Evolutionary conservation across 2,329 filamentous ascomycete species (phyloP), one percentile per base, ranked within the genome.

Genomic region (Xylaria sp.): DNA sequence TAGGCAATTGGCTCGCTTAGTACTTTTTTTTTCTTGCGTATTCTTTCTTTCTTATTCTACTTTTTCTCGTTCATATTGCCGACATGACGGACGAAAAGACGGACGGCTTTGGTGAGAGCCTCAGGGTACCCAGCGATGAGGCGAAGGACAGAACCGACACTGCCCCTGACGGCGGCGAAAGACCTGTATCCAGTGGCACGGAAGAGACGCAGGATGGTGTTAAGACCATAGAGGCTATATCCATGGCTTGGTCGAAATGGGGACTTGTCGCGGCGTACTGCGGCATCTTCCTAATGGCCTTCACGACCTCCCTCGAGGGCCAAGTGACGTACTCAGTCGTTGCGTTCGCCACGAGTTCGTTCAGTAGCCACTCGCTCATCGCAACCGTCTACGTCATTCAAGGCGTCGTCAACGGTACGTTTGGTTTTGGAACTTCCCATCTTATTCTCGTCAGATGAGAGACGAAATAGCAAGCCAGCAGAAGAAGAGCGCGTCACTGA

Each of bases 281-380:
- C 20, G 55, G 82, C 68, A 81, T 85, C 66, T 79, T 90, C 70
- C 82, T 90, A 65, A 88, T 91, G 82, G 88, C 89, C 23, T 90
- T 89, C 74, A 86, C 87, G 58, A 91, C 89, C 6, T 91, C 89
- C n/a, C 83, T 92, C 20, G 90, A 91, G 77, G 85, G 85, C 18
- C 90, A 91, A 76, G 89, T 88, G 9, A 89, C 89, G 1, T 85
- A 84, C 62, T 86, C 88, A 9, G 80, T 91, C 62, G 83, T 86
- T 1, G 86, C 87, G 25, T 91, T 89, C 63, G 72, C 70, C 28
- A 73, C 72, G n/a, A 73, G 71, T 32, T 55, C 68, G 12, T 73
- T 74, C 41, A 70, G 64, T 13, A 69, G 68, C 56, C 71, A 73
- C 32, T 72, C 71, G 63, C 70, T 73, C 59, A 66, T 74, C 18